phyloP scores from a whole-genome alignment of 257 asterid species.

The Gardenia jasminoides region DNA sequence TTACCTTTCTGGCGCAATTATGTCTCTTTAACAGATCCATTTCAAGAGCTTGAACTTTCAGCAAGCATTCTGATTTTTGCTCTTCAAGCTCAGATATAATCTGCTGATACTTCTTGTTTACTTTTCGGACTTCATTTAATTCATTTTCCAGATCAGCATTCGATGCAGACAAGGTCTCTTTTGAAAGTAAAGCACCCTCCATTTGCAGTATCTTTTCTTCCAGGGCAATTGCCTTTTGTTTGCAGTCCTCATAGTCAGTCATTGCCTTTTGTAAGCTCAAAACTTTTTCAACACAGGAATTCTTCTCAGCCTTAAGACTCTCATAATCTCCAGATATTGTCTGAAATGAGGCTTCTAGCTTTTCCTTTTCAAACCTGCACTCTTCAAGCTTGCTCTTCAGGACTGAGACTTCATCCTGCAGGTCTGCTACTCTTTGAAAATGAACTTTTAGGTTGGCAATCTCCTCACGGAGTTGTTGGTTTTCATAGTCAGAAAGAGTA shows the following conservation, averaged over 20 bases:
- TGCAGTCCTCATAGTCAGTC: slow-evolving; percentile 60
- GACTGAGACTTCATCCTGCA: slow-evolving; percentile 49
- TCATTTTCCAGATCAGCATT: slow-evolving; percentile 44
- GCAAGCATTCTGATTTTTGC: slow-evolving; percentile 50
- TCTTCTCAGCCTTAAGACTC: slow-evolving; percentile 53
- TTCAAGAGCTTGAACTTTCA: slow-evolving; percentile 60
- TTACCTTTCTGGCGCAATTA: slow-evolving; percentile 44
- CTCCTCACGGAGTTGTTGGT: slow-evolving; percentile 62
- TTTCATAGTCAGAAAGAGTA: slow-evolving; percentile 63
- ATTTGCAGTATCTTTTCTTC: slow-evolving; percentile 54
- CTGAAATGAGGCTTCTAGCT: slow-evolving; percentile 41
- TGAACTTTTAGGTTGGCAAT: slow-evolving; percentile 43
- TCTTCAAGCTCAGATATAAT: slow-evolving; percentile 56
- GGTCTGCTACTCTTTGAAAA: slow-evolving; percentile 46
- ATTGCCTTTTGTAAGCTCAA: slow-evolving; percentile 35
- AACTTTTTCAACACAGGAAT: slow-evolving; percentile 35
- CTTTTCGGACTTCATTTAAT: slow-evolving; percentile 43
- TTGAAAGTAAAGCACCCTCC: slow-evolving; percentile 48
- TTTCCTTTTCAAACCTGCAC: slow-evolving; percentile 46
- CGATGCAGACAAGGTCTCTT: slow-evolving; percentile 39
- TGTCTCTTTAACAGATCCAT: slow-evolving; percentile 43
- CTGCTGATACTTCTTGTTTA: slow-evolving; percentile 46
- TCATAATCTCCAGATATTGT: slow-evolving; percentile 43
- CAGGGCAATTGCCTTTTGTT: slow-evolving; percentile 32
- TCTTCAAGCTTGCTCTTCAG: slow-evolving; percentile 45